These are phyloP conservation scores for Aquilaria yunnanensis DNA, from an alignment of 345 rosid genomes.

Conservation along the genomic window DNA sequence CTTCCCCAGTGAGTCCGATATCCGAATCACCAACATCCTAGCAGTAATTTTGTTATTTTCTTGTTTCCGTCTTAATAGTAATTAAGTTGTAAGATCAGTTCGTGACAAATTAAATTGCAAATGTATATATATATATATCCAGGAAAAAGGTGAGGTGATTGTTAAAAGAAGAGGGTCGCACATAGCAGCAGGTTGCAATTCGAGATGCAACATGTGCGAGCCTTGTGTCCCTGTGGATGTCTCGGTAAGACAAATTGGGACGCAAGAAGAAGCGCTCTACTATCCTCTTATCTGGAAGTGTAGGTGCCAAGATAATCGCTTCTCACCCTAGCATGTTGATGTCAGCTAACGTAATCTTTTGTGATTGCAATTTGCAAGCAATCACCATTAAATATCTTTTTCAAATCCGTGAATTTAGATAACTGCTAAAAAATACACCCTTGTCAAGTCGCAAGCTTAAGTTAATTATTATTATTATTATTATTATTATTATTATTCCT, in stretches of 20 bases:
- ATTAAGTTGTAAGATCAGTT: too few relatives aligned
- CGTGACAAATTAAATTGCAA: too few relatives aligned
- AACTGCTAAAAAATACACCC: too few relatives aligned
- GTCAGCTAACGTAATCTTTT: too few relatives aligned
- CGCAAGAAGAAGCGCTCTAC: constrained; percentile 10
- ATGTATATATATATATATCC: neutral
- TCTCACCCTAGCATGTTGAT: neutral
- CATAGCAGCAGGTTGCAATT: constrained; percentile 1
- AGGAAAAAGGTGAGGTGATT: constrained; percentile 1
- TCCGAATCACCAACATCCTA: neutral
- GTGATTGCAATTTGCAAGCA: too few relatives aligned
- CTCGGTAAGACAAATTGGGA: neutral
- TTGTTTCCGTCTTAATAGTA: neutral
- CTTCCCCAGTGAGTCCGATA: constrained; percentile 5
- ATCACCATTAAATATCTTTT: too few relatives aligned
- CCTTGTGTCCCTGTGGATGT: constrained; percentile 9
- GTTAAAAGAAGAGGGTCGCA: constrained; percentile 5
- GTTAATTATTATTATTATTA: too few relatives aligned
- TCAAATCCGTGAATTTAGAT: too few relatives aligned
- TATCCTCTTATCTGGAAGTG: constrained; percentile 17
- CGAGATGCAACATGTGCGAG: constrained; percentile 12
- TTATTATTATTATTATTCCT: too few relatives aligned
- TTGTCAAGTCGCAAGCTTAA: too few relatives aligned
- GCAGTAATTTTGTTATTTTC: neutral
- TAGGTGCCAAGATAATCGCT: constrained; percentile 9